phyloP scores from a whole-genome alignment of 106 monocot genomes.

The Alisma plantagoaquatica region DNA sequence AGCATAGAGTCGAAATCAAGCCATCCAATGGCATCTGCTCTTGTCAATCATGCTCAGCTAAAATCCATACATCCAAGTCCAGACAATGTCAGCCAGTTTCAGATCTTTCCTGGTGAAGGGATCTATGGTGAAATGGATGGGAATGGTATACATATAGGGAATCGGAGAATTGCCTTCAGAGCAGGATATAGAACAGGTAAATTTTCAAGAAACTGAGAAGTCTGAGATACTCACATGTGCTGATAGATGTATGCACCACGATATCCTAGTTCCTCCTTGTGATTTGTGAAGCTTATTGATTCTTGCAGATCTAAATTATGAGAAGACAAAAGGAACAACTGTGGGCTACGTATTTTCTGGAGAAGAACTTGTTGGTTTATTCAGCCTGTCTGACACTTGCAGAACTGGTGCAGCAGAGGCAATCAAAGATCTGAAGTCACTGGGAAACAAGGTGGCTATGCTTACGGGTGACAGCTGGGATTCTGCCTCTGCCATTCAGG shows the following conservation, averaged over 20 bases:
- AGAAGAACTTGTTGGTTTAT: constrained; percentile 32
- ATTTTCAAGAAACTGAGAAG: no score
- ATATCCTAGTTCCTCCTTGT: no score
- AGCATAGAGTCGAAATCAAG: constrained; percentile 94
- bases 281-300: no score
- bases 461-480: constrained; percentile 80
- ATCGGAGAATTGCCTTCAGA: constrained; percentile 63
- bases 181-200: constrained; percentile 62
- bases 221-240: no score
- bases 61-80: constrained; percentile 61
- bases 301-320: constrained; percentile 28
- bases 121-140: constrained; percentile 88
- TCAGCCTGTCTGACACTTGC: constrained; percentile 69
- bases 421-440: constrained; percentile 39
- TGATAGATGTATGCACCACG: no score
- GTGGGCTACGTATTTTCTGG: constrained; percentile 52
- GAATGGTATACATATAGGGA: constrained; percentile 55
- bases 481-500: constrained; percentile 60
- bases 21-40: constrained; percentile 90
- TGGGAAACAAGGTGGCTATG: constrained; percentile 66
- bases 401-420: constrained; percentile 67
- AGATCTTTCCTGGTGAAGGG: constrained; percentile 79
- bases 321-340: constrained; percentile 44
- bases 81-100: constrained; percentile 58
- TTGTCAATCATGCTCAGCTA: constrained; percentile 58